Evolutionary conservation across 208 protist species (phyloP), one percentile per base, ranked within the genome.

Genomic region (Wallacemonas rigidus): DNA sequence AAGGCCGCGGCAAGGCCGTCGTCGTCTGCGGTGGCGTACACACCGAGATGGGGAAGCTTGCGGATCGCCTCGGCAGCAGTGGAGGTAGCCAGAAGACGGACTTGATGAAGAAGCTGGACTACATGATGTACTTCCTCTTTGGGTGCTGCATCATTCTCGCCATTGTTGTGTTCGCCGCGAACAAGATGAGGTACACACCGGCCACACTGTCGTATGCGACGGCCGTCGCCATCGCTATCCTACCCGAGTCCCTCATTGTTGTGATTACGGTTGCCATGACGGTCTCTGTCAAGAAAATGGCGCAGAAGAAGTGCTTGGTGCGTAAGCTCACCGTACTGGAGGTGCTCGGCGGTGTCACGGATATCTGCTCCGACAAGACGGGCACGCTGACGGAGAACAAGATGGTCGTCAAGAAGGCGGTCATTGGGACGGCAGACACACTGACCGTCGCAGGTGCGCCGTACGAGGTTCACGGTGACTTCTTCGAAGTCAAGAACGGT

Each of bases 351-450:
- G 86, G 87, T 65, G 87, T 97, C 12, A 96, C 90, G 55, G 92
- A 97, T 71, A 97, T 98, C 77, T 98, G 93, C 78, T 95, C 90
- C 44, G 95, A 98, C 77, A 98, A 98, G 74, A 98, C 95, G 4
- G 95, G 95, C 17, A 98, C 95, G n/a, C 85, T 98, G 68, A 97
- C 95, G 43, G 91, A 97, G 72, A 97, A 97, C 76, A 95, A 97
- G 71, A 98, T 98, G 95, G 86, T 93, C 8, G 89, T 97, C 40
- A 90, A 92, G 75, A 92, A 88, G 72, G 78, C 83, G 2, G 72
- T 95, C 44, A 84, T 95, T 36, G 85, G 87, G 12, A 72, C 79
- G 1, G 78, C 89, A 26, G 75, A 90, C 15, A 70, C 81, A n/a
- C 86, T 87, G 71, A 76, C 67, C 58, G 88, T 95, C 15, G 81